Base-by-base conservation (phyloP, 1,139 yeast genomes). In the Suhomyces choctaworum region DNA sequence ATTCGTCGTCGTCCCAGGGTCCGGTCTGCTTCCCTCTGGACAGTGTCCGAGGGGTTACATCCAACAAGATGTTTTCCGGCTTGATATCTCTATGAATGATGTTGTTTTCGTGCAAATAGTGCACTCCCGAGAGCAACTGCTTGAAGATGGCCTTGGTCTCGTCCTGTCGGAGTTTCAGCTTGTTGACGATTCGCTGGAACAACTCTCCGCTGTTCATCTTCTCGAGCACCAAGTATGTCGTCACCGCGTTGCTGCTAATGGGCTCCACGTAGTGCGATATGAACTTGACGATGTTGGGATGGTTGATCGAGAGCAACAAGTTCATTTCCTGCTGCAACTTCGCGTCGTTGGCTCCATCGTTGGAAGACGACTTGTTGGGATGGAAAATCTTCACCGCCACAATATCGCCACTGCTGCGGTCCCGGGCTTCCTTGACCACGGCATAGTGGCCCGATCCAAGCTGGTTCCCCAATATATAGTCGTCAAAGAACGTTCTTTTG, bases 21-120 rank as follows among this genome's bases (percentile, higher is more conserved):
- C 87, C 85, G 0, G 62, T 76, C 63, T 83, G 83, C 4, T 79
- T 80, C 36, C 75, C 75, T 19, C 64, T 64, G 0, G 54, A 38
- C 6, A 63, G 48, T 0, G 55, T 48, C 30, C 76, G 61, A 7
- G 74, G 79, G 0, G 67, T 68, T 13, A 82, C 78, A 52, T 88
- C 96, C 13, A 89, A 63, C 22, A 89, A 65, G n/a, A 88, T 78
- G 52, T 88, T 88, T 52, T 88, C 96, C 0, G 96, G 96, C 53
- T 88, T 88, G 39, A 89, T 84, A 54, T 88, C 94, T 44, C 96
- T 60, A 62, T 88, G 96, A 4, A 94, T 90, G 27, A 88, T 83
- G 34, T 92, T 88, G 32, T 72, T 73, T 3, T 71, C 66, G 54
- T 88, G 96, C 26, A 87, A 58, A 52, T 83, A 82, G 25, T 60